Evolutionary conservation across 805 yeast species (phyloP).

Genomic region (Metschnikowia reukaufii): DNA sequence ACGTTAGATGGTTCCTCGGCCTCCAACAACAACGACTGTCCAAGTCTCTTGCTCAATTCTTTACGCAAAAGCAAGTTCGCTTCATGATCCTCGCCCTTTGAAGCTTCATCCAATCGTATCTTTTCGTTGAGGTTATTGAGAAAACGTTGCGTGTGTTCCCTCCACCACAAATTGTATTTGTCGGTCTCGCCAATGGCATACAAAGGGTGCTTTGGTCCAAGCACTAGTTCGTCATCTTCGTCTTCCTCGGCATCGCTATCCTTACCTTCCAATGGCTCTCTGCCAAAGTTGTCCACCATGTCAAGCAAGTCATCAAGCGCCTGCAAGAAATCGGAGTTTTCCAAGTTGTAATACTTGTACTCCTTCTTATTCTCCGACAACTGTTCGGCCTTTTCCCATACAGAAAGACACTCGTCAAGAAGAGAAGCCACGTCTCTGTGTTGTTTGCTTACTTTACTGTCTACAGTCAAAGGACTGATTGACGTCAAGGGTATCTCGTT

Average conservation of each 20-base stretch:
- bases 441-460: slow-evolving; percentile 31
- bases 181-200: slow-evolving; percentile 40
- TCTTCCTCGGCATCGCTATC: slow-evolving; percentile 59
- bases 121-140: slow-evolving; percentile 32
- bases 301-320: slow-evolving; percentile 68
- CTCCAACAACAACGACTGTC: slow-evolving; percentile 62
- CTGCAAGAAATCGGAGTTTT: slow-evolving; percentile 52
- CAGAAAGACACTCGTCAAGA: slow-evolving; percentile 47
- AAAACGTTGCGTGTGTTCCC: slow-evolving; percentile 40
- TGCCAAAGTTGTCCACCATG: slow-evolving; percentile 65
- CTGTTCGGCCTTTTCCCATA: slow-evolving; percentile 46
- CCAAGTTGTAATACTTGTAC: slow-evolving; percentile 36
- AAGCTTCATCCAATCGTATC: slow-evolving; percentile 12
- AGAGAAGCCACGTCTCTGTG: slow-evolving; percentile 36
- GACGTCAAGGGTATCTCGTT: slow-evolving; percentile 60
- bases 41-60: slow-evolving; percentile 50
- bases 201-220: slow-evolving; percentile 58
- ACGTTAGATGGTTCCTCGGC: slow-evolving; percentile 60
- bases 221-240: slow-evolving; percentile 34
- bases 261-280: slow-evolving; percentile 44
- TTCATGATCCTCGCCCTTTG: slow-evolving; percentile 17
- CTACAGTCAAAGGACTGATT: slow-evolving; percentile 49
- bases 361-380: slow-evolving; percentile 24
- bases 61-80: slow-evolving; percentile 29
- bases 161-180: slow-evolving; percentile 57